These are phyloP conservation scores for Silybum marianum DNA, from an alignment of 129 eudicot species.

Conservation along the genomic window DNA sequence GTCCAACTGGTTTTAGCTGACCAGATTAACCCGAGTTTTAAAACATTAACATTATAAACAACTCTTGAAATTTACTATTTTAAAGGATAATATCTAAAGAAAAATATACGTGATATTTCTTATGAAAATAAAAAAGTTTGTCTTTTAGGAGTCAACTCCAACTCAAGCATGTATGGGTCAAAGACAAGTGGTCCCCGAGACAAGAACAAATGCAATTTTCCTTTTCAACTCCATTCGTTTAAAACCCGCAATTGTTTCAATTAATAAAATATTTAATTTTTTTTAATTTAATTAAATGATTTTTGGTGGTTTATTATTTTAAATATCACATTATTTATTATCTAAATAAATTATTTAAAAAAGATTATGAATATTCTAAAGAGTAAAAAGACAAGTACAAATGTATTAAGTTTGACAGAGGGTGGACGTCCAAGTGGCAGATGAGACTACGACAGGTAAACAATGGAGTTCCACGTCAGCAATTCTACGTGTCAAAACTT, in stretches of 20 bases:
- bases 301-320: too few relatives aligned
- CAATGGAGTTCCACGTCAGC: constrained; percentile 31
- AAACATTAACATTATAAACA: too few relatives aligned
- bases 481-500: constrained; percentile 16
- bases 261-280: too few relatives aligned
- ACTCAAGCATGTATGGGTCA: constrained; percentile 23
- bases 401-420: not conserved
- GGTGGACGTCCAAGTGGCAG: constrained; percentile 19
- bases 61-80: too few relatives aligned
- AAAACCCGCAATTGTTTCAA: too few relatives aligned
- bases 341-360: not conserved
- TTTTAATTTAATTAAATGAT: too few relatives aligned
- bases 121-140: constrained; percentile 1
- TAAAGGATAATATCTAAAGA: not conserved
- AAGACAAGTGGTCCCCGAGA: constrained; percentile 24
- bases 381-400: not conserved
- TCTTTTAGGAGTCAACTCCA: constrained; percentile 32
- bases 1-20: too few relatives aligned
- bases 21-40: too few relatives aligned
- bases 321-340: not conserved
- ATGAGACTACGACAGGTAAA: constrained; percentile 10
- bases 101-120: not conserved
- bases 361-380: not conserved
- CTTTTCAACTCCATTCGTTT: not conserved
- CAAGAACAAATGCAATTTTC: constrained; percentile 20